A percentile compares a stretch with the other conserved stretches of the same genome.
phyloP scores from a whole-genome alignment of 441 rosid species.

The Populus hybrid region DNA sequence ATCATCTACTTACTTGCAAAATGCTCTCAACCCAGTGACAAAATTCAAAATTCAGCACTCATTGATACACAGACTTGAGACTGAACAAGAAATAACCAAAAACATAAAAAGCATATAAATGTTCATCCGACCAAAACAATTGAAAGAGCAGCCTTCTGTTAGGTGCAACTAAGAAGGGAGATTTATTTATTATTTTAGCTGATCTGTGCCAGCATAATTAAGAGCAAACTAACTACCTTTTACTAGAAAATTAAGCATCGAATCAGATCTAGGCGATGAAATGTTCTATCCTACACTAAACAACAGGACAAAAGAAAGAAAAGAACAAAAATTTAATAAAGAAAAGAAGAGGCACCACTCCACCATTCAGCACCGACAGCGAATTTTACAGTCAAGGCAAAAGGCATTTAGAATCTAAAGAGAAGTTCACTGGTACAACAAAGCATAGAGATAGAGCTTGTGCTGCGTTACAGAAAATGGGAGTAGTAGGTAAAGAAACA shows the following conservation, averaged over 20 bases:
- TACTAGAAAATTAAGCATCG: background rate
- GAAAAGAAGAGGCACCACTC: background rate
- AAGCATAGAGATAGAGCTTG: background rate
- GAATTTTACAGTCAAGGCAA: background rate
- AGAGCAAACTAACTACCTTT: background rate
- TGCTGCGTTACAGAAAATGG: too few relatives aligned
- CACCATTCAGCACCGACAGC: conserved; percentile 1
- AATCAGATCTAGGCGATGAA: conserved; percentile 6
- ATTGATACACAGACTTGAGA: background rate
- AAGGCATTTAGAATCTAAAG: background rate
- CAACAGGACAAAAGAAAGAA: background rate
- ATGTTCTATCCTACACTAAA: background rate
- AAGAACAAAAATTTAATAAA: background rate
- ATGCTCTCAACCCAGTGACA: background rate
- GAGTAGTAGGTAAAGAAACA: background rate
- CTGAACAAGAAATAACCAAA: background rate
- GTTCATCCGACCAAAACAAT: background rate
- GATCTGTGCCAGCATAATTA: background rate
- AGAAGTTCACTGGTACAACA: background rate
- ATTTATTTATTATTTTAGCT: too few relatives aligned
- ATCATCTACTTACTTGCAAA: background rate
- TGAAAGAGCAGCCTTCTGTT: background rate
- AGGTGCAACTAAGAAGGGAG: background rate
- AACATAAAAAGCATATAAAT: too few relatives aligned
- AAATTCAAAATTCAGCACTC: background rate